phyloP scores from a whole-genome alignment of 495 filamentous ascomycete species.

The Oidiodendron maius region DNA sequence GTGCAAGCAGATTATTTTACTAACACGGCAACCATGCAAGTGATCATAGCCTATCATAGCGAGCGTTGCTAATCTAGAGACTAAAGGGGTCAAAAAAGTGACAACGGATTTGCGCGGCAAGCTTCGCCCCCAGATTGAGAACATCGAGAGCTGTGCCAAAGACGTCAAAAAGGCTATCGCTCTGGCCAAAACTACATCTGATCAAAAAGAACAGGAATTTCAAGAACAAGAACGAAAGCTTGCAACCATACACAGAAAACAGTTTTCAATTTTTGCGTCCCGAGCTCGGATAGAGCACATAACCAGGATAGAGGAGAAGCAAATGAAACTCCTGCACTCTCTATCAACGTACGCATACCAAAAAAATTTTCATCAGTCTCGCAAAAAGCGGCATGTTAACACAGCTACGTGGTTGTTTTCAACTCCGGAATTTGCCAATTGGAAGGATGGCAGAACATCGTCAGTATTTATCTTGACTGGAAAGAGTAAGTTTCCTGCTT shows the following conservation, averaged over 20 bases:
- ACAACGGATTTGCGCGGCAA: slow-evolving; percentile 15
- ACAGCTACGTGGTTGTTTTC: slow-evolving; percentile 19
- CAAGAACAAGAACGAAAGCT: slow-evolving; percentile 17
- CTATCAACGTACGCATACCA: slow-evolving; percentile 11
- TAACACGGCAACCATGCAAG: slow-evolving; percentile 15
- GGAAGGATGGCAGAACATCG: slow-evolving; percentile 8
- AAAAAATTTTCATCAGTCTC: slow-evolving; percentile 9
- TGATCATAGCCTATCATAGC: slow-evolving; percentile 5
- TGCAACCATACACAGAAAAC: slow-evolving; percentile 11
- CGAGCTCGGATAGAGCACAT: slow-evolving; percentile 5
- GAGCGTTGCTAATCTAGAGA: slow-evolving; percentile 12
- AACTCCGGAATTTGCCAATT: slow-evolving; percentile 14
- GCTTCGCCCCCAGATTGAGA: slow-evolving; percentile 15
- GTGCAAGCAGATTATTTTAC: slow-evolving; percentile 26
- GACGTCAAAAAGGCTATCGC: slow-evolving; percentile 17
- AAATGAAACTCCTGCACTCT: slow-evolving; percentile 9
- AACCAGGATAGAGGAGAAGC: slow-evolving; percentile 6
- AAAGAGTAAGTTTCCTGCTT: slow-evolving; percentile 12
- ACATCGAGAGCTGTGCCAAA: slow-evolving; percentile 14
- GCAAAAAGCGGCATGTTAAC: slow-evolving; percentile 14
- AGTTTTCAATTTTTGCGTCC: slow-evolving; percentile 9
- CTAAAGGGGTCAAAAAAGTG: slow-evolving; percentile 11
- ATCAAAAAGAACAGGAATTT: slow-evolving; percentile 15
- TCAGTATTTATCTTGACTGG: slow-evolving; percentile 24
- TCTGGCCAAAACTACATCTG: slow-evolving; percentile 18